These are phyloP conservation scores for Kazachstania psychrophila DNA, from an alignment of 805 yeast genomes.

Conservation along the genomic window DNA sequence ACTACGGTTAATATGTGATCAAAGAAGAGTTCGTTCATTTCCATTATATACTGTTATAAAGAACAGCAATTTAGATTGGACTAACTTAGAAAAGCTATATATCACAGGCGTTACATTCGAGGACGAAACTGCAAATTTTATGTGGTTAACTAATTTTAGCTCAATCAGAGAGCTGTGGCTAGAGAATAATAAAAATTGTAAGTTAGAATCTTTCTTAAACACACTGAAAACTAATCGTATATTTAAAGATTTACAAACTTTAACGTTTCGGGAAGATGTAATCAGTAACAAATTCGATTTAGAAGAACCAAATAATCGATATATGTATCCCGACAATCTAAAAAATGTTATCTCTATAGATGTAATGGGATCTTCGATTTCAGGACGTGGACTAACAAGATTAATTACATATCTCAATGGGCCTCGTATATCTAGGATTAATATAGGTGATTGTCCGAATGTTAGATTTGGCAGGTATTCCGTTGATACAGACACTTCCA, in stretches of 20 bases:
- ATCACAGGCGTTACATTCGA: constrained; percentile 16
- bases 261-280: constrained; percentile 25
- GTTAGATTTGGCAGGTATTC: constrained; percentile 8
- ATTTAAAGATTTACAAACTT: constrained; percentile 11
- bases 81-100: neutral
- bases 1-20: constrained; percentile 19
- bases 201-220: constrained; percentile 13
- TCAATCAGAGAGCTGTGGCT: constrained; percentile 22
- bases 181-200: constrained; percentile 21
- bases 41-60: constrained; percentile 12
- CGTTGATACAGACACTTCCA: constrained; percentile 4
- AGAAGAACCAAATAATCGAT: constrained; percentile 4
- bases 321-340: constrained; percentile 12
- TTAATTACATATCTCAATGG: constrained; percentile 10
- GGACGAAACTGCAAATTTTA: constrained; percentile 6
- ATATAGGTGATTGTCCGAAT: constrained; percentile 26
- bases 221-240: constrained; percentile 11
- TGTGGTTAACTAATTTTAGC: constrained; percentile 20
- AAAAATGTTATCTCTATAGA: constrained; percentile 15
- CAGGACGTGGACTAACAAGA: constrained; percentile 17
- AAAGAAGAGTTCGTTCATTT: constrained; percentile 11
- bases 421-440: constrained; percentile 10
- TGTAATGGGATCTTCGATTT: constrained; percentile 26
- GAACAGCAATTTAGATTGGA: constrained; percentile 1
- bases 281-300: constrained; percentile 8